These are phyloP conservation scores for Thielaviopsis populi DNA, from an alignment of 2,329 filamentous ascomycete genomes.

Conservation along the genomic window DNA sequence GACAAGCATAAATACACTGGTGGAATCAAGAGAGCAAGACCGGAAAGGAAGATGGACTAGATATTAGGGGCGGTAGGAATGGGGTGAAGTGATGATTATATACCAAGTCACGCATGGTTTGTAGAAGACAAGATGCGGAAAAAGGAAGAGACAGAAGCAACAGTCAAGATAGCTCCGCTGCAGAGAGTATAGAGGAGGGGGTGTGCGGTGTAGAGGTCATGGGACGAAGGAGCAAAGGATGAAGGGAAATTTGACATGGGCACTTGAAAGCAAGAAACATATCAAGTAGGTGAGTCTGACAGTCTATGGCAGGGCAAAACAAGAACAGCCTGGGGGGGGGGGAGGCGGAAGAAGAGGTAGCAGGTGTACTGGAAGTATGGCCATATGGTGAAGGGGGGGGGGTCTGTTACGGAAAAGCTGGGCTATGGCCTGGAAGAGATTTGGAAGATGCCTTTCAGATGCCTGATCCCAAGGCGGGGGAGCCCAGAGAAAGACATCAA, in stretches of 20 bases:
- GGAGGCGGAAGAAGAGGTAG: not conserved
- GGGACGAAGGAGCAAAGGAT: constrained; percentile 1
- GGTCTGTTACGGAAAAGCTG: not conserved
- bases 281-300: not conserved
- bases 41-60: not conserved
- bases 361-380: not conserved
- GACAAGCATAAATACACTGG: not conserved
- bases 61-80: not conserved
- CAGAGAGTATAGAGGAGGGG: not conserved
- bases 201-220: not conserved
- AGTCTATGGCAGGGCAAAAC: not conserved
- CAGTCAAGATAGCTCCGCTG: not conserved
- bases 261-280: not conserved
- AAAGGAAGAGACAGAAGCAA: not conserved
- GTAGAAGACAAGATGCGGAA: not conserved
- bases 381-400: not conserved
- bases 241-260: not conserved
- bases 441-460: not conserved
- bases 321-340: not conserved
- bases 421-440: not conserved
- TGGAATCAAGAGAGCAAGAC: not conserved
- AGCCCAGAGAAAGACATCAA: not conserved
- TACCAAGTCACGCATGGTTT: not conserved
- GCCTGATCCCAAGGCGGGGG: not conserved
- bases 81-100: not conserved